Evolutionary conservation across 495 filamentous ascomycete genomes (phyloP).

Genomic region (Daldinia bambusicola): DNA sequence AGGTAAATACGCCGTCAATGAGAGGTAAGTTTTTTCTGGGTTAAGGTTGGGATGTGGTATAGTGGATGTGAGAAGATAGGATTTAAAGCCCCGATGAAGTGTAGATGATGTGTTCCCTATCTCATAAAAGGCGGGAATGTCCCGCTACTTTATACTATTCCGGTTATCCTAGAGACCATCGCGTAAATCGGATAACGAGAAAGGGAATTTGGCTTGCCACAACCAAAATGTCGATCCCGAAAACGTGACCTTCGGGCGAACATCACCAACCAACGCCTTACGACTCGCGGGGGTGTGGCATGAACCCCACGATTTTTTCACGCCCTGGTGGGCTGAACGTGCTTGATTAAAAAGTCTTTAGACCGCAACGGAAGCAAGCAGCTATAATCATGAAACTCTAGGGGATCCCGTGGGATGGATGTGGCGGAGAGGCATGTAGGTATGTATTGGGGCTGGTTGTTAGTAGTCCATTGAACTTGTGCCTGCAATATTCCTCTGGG

Average conservation of each 20-base stretch:
- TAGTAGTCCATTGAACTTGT: constrained; percentile 24
- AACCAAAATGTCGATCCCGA: constrained; percentile 1
- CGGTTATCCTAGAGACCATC: constrained; percentile 19
- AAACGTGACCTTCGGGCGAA: neutral
- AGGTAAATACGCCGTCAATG: constrained; percentile 9
- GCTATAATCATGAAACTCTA: constrained; percentile 27
- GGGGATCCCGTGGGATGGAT: neutral
- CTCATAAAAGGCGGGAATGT: constrained; percentile 1
- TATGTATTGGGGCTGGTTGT: neutral
- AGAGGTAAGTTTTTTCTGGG: neutral
- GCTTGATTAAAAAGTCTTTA: neutral
- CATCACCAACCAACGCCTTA: constrained; percentile 12
- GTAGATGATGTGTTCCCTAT: constrained; percentile 10
- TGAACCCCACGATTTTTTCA: constrained; percentile 13
- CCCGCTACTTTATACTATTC: constrained; percentile 27
- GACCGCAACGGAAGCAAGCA: neutral
- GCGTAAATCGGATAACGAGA: neutral
- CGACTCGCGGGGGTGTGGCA: constrained; percentile 30
- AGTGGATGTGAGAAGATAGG: constrained; percentile 27
- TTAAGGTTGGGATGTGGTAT: neutral
- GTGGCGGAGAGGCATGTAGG: neutral
- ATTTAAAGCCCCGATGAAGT: constrained; percentile 18
- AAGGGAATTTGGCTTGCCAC: neutral
- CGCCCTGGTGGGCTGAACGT: constrained; percentile 4
- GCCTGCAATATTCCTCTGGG: constrained; percentile 18